These are phyloP conservation scores for Dictyophora rubrovolvata DNA, from an alignment of 768 basidiomycete species.

Conservation along the genomic window DNA sequence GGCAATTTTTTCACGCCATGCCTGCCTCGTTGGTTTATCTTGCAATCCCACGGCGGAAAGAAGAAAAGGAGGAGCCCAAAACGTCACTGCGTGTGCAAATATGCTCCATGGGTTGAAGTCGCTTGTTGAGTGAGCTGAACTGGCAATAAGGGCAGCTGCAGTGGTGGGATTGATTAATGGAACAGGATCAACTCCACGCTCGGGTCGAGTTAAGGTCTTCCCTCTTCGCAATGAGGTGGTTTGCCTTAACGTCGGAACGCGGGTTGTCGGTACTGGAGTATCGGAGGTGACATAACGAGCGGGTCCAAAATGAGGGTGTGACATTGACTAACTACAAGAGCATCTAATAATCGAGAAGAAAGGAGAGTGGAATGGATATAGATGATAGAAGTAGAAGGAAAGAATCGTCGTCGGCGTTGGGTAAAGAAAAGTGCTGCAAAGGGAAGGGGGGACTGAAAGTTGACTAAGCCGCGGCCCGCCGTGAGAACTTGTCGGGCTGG, in stretches of 20 bases:
- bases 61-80: slow-evolving; percentile 80
- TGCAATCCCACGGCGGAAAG: slow-evolving; percentile 68
- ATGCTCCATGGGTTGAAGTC: slow-evolving; percentile 64
- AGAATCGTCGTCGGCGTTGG: not conserved
- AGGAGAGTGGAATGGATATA: not conserved
- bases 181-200: slow-evolving; percentile 86
- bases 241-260: slow-evolving; percentile 34
- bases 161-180: slow-evolving; percentile 85
- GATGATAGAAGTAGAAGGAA: not conserved
- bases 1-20: slow-evolving; percentile 96
- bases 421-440: not conserved
- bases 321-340: slow-evolving; percentile 1
- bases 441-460: not conserved
- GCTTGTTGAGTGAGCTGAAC: slow-evolving; percentile 22
- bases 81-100: slow-evolving; percentile 71
- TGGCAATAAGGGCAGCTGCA: slow-evolving; percentile 27
- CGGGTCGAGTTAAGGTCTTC: slow-evolving; percentile 94
- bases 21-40: slow-evolving; percentile 69
- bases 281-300: slow-evolving; percentile 29
- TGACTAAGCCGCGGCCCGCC: too few relatives aligned
- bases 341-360: slow-evolving; percentile 4
- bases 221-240: slow-evolving; percentile 68
- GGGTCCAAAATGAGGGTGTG: slow-evolving; percentile 10
- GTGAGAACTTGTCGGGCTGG: too few relatives aligned
- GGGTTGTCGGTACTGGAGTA: slow-evolving; percentile 59